phyloP scores from a whole-genome alignment of 208 protist species.

The Acanthamoeba sp. region DNA sequence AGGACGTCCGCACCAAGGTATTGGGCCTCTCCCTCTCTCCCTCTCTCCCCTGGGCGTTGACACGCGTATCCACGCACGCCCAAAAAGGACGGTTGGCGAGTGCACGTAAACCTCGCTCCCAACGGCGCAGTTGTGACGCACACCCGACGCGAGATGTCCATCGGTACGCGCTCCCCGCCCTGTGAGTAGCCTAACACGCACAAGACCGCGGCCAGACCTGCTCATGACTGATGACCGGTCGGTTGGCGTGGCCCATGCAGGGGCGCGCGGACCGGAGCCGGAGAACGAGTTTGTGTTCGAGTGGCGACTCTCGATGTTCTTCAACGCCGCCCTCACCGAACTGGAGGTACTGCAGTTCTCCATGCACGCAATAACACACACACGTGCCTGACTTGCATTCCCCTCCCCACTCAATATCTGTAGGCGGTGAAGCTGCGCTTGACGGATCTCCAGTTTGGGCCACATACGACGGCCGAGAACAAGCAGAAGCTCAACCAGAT shows the following conservation, averaged over 20 bases:
- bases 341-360: too few relatives aligned
- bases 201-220: neutral
- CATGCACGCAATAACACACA: too few relatives aligned
- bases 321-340: constrained; percentile 28
- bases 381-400: neutral
- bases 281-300: constrained; percentile 68
- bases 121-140: constrained; percentile 59
- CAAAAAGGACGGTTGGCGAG: constrained; percentile 40
- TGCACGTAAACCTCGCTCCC: constrained; percentile 48
- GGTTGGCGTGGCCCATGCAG: too few relatives aligned
- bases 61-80: neutral
- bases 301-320: constrained; percentile 43
- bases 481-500: constrained; percentile 46
- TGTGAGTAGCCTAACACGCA: neutral
- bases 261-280: constrained; percentile 17
- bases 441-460: constrained; percentile 37
- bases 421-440: constrained; percentile 55
- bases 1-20: constrained; percentile 67
- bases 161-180: neutral
- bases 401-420: neutral
- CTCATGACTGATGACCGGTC: too few relatives aligned
- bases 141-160: constrained; percentile 52
- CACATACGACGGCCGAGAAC: constrained; percentile 11
- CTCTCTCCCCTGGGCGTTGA: neutral
- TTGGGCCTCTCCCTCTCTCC: too few relatives aligned